phyloP scores from a whole-genome alignment of 805 yeast species.

The Torulaspora delbrueckii region DNA sequence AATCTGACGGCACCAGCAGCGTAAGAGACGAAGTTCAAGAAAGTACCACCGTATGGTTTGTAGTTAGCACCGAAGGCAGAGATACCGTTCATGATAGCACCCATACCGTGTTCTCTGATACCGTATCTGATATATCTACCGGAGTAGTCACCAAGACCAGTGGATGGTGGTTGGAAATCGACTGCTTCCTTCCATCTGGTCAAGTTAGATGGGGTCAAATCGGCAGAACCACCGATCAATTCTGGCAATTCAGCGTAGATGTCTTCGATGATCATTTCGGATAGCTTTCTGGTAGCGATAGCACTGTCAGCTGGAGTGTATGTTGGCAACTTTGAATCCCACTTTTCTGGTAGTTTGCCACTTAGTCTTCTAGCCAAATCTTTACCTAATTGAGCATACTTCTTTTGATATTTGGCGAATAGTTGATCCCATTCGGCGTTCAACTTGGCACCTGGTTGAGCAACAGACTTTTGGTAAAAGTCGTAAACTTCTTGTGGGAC shows the following conservation, averaged over 20 bases:
- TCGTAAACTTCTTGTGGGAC: constrained; percentile 83
- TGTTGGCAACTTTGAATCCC: constrained; percentile 73
- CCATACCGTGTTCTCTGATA: constrained; percentile 99
- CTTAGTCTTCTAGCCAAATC: constrained; percentile 74
- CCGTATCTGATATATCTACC: constrained; percentile 97
- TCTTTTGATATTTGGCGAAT: constrained; percentile 54
- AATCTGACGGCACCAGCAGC: constrained; percentile 86
- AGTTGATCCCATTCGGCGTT: constrained; percentile 73
- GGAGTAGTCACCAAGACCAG: constrained; percentile 75
- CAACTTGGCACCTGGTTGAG: constrained; percentile 56
- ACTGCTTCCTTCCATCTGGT: constrained; percentile 79
- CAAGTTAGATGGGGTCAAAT: constrained; percentile 93
- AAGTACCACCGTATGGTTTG: constrained; percentile 94
- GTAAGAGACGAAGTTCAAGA: constrained; percentile 85
- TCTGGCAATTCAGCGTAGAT: constrained; percentile 71
- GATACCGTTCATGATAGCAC: constrained; percentile 96
- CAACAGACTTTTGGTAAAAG: constrained; percentile 51
- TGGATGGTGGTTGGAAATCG: constrained; percentile 86
- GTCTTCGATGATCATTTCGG: constrained; percentile 69
- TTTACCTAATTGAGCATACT: constrained; percentile 73
- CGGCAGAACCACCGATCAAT: constrained; percentile 97
- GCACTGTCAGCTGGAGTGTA: constrained; percentile 76
- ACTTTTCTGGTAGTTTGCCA: constrained; percentile 73
- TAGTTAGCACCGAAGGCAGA: constrained; percentile 80
- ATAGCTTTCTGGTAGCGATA: constrained; percentile 89